A percentile compares a stretch with the other conserved stretches of the same genome.
Evolutionary conservation across 768 basidiomycete genomes (phyloP).

Genomic region (Saitozyma sp.): DNA sequence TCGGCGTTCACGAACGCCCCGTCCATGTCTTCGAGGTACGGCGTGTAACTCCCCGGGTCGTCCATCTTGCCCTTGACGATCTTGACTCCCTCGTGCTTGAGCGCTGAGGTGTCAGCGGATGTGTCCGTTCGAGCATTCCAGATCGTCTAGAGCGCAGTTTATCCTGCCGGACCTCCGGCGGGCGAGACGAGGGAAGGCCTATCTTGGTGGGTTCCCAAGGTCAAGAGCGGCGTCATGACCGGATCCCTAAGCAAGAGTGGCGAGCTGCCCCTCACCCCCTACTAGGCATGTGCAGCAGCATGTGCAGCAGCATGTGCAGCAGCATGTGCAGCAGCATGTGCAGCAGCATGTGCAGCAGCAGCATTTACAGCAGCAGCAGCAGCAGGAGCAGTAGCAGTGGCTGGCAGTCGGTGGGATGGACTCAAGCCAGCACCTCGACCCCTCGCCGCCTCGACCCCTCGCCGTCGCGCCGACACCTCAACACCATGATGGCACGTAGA

Average conservation of each 20-base stretch:
- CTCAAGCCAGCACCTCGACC: background rate
- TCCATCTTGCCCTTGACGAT: constrained; percentile 20
- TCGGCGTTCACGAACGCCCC: constrained; percentile 27
- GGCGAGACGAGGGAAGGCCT: too few relatives aligned
- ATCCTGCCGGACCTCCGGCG: background rate
- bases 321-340: background rate
- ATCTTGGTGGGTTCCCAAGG: too few relatives aligned
- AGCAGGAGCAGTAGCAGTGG: background rate
- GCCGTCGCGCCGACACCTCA: too few relatives aligned
- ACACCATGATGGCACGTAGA: background rate
- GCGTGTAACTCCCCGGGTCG: constrained; percentile 13
- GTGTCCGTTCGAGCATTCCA: background rate
- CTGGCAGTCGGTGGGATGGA: background rate
- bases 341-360: background rate
- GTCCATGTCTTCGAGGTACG: constrained; percentile 13
- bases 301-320: background rate
- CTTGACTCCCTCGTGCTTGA: constrained; percentile 14
- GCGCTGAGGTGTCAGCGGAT: background rate
- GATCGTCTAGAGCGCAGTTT: background rate
- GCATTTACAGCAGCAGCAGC: background rate
- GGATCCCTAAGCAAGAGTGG: too few relatives aligned
- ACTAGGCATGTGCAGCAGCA: background rate
- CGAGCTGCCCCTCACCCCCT: background rate
- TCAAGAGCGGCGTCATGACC: too few relatives aligned
- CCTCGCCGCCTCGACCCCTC: background rate